Conservation (phyloP, 179 eudicot species). For the Nepenthes alata region DNA sequence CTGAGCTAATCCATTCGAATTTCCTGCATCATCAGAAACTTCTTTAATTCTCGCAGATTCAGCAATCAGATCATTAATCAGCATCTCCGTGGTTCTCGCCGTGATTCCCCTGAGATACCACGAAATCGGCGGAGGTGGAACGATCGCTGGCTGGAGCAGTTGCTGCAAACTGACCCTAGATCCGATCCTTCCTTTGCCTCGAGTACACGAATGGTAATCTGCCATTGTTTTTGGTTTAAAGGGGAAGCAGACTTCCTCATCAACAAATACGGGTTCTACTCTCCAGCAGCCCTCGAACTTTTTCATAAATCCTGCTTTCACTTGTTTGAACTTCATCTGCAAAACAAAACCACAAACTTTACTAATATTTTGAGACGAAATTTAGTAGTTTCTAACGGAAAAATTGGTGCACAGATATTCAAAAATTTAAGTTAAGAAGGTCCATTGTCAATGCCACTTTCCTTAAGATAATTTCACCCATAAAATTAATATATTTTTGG, state of each 20-base stretch:
- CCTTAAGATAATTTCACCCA: no score
- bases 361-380: background rate
- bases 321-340: conserved; percentile 91
- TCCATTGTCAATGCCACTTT: no score
- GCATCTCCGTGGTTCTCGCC: conserved; percentile 66
- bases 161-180: conserved; percentile 75
- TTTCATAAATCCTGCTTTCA: conserved; percentile 81
- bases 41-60: conserved; percentile 70
- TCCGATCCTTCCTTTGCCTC: conserved; percentile 74
- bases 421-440: no score
- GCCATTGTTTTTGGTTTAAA: conserved; percentile 45
- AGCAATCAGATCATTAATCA: conserved; percentile 48
- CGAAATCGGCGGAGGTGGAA: conserved; percentile 93
- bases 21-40: conserved; percentile 9
- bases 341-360: conserved; percentile 3
- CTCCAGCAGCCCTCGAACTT: conserved; percentile 93
- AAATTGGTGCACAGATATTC: no score
- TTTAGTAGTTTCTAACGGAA: no score
- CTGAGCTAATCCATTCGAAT: conserved; percentile 1
- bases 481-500: no score
- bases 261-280: conserved; percentile 72
- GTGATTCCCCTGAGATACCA: conserved; percentile 97
- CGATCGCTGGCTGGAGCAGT: conserved; percentile 63
- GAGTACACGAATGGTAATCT: conserved; percentile 52
- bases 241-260: conserved; percentile 59